phyloP scores from a whole-genome alignment of 2,329 filamentous ascomycete genomes.

The Pseudogymnoascus sp. region DNA sequence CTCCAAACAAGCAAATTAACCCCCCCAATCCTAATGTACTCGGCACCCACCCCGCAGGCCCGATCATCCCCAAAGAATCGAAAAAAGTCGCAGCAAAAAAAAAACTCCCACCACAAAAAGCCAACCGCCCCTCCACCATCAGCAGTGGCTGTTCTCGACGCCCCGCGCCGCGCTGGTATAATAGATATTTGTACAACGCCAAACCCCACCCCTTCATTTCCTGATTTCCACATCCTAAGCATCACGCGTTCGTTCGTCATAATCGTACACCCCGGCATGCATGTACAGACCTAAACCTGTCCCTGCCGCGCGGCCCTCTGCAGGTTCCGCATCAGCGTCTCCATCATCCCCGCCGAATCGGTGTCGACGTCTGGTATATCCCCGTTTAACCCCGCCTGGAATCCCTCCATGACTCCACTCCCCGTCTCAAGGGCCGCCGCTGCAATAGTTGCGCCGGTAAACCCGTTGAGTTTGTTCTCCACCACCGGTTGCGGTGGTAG shows the following conservation, averaged over 20 bases:
- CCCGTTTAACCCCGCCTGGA: neutral
- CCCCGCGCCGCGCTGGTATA: neutral
- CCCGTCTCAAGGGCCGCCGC: neutral
- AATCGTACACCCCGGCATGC: neutral
- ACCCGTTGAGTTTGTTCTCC: neutral
- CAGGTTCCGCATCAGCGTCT: constrained; percentile 4
- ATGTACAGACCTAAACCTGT: neutral
- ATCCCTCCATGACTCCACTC: neutral
- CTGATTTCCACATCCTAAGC: neutral
- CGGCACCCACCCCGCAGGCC: neutral
- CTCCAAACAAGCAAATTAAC: neutral
- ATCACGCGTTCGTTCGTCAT: neutral
- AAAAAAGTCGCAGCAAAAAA: neutral
- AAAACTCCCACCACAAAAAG: neutral
- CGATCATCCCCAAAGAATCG: neutral
- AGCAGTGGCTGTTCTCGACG: neutral
- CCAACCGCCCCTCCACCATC: neutral
- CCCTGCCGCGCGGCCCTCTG: neutral
- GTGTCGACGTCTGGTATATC: neutral
- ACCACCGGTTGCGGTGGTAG: neutral
- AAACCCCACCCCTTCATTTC: neutral
- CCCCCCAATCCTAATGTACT: neutral
- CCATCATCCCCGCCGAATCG: neutral
- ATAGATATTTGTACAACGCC: constrained; percentile 1
- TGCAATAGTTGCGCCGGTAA: neutral